A percentile compares a stretch with the other conserved stretches of the same genome.
These are phyloP conservation scores for Symbiodinium pilosum DNA, from an alignment of 73 alveolate genomes.

Conservation along the genomic window DNA sequence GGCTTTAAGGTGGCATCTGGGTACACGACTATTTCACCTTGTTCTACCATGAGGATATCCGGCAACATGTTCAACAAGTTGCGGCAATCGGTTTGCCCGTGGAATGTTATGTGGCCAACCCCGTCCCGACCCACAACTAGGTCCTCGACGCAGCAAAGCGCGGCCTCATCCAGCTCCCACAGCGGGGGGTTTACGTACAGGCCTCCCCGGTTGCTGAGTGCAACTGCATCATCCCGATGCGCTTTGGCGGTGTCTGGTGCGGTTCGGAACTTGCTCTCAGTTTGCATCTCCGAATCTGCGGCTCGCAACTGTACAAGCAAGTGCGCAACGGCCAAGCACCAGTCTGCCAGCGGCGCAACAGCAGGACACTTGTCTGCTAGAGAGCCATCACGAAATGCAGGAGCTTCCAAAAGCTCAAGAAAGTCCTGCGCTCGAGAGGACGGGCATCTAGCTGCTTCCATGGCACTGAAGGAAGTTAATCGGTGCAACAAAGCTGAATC, in stretches of 20 bases:
- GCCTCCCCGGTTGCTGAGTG: conserved; percentile 34
- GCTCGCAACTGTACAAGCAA: conserved; percentile 12
- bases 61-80: not conserved
- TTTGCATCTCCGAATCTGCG: not conserved
- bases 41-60: conserved; percentile 31
- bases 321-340: conserved; percentile 74
- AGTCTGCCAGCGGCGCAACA: conserved; percentile 55
- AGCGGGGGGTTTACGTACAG: conserved; percentile 39
- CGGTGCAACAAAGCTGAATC: conserved; percentile 24
- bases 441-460: conserved; percentile 69
- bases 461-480: conserved; percentile 41
- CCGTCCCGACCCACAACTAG: conserved; percentile 59
- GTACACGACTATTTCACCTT: conserved; percentile 52
- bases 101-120: conserved; percentile 70
- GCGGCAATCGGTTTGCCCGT: conserved; percentile 52
- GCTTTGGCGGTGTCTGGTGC: not conserved
- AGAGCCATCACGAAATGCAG: conserved; percentile 36
- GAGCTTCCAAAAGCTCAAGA: conserved; percentile 42
- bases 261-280: not conserved
- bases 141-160: conserved; percentile 29
- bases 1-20: conserved; percentile 69
- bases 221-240: not conserved
- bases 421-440: conserved; percentile 51
- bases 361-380: conserved; percentile 43
- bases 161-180: conserved; percentile 37